Evolutionary conservation across 2,329 filamentous ascomycete species (phyloP), one percentile per base, ranked within the genome.

Genomic region (Diaporthe vaccinii): DNA sequence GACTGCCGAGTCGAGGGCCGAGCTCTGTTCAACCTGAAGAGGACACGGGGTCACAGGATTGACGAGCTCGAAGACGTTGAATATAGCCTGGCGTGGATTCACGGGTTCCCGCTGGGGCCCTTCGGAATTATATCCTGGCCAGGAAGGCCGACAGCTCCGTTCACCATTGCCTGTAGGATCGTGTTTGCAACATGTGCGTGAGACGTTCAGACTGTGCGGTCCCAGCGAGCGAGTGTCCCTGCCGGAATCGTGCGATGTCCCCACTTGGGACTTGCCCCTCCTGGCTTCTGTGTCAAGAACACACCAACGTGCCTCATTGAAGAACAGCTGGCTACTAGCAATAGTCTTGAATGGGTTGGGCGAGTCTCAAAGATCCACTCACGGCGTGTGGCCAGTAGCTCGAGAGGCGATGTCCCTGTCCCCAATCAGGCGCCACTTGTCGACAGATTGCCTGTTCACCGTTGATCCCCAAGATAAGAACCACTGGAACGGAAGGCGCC

Each of bases 1-100:
- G 49, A 69, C 65, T 69, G 20, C 65, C 65, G 65, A 55, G 49
- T 41, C 6, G 46, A 55, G 34, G 65, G 36, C 49, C 65, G 49
- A 9, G 46, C 34, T 55, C 34, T 55, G 65, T 69, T 41, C n/a
- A 69, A 69, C 65, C 22, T 15, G 65, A 69, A 6, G 15, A 69
- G 34, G n/a, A 28, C 34, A 69, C 49, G 49, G 9, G 49, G 8
- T 55, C 65, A 31, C 8, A 34, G n/a, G 49, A 41, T 8, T 14
- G 14, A 7, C 65, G 46, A 39, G 22, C 15, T 34, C n/a, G 8
- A 4, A 10, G 49, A 12, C 0, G 65, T 28, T 36, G n/a, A 9
- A 6, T 31, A 8, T 20, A 9, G n/a, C 41, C 31, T 2, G n/a
- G 9, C 3, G n/a, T 20, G 9, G n/a, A 17, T 41, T 41, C 49